Conservation (phyloP, 1,284 basidiomycete genomes). For the Apiotrichum gamsii region DNA sequence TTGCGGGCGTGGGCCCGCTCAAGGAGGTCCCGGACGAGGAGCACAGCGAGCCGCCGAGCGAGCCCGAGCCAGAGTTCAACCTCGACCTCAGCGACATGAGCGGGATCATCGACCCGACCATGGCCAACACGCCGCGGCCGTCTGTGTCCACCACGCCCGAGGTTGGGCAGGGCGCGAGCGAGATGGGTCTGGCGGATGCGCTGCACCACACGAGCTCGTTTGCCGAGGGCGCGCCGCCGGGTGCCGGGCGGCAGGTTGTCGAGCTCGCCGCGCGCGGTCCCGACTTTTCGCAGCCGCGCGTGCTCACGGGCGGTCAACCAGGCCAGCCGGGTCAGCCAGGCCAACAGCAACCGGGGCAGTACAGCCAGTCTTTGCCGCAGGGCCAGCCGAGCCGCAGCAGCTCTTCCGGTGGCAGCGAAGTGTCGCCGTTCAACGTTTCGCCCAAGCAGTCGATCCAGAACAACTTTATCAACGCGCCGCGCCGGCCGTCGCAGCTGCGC, state of each 20-base stretch:
- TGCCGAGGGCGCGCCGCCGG: conserved; percentile 1
- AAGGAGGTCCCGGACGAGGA: neutral
- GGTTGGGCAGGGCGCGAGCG: neutral
- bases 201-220: conserved; percentile 25
- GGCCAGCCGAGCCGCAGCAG: too few species aligned
- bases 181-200: conserved; percentile 28
- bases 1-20: neutral
- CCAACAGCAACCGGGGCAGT: too few species aligned
- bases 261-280: neutral
- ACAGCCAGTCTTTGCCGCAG: too few species aligned
- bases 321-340: too few species aligned
- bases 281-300: neutral
- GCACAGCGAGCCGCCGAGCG: conserved; percentile 42
- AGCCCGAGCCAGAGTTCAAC: conserved; percentile 52
- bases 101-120: conserved; percentile 64
- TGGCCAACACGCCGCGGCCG: conserved; percentile 25
- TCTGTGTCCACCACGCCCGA: neutral
- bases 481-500: conserved; percentile 44
- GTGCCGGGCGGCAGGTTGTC: neutral
- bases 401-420: conserved; percentile 8
- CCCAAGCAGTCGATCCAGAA: conserved; percentile 26
- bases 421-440: conserved; percentile 32
- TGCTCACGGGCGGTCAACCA: conserved; percentile 9
- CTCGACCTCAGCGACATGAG: conserved; percentile 75
- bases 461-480: conserved; percentile 24